Percentiles rank a stretch among this genome's conserved stretches.
These are phyloP conservation scores for Gaultheria prostrata DNA, from an alignment of 148 eudicot species.

Conservation along the genomic window DNA sequence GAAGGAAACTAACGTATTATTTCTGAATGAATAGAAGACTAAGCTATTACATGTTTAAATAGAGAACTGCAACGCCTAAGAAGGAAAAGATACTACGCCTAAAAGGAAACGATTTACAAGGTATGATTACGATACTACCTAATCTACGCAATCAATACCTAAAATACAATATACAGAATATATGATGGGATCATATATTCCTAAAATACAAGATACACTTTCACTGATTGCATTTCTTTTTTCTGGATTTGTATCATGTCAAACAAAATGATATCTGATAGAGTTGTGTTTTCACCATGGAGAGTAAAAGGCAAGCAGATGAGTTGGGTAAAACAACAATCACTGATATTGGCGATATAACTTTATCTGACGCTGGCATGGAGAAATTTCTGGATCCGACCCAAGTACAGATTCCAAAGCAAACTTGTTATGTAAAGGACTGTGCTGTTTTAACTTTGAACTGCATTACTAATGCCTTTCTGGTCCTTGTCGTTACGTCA, in stretches of 20 bases:
- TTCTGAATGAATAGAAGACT: no score
- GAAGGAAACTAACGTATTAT: no score
- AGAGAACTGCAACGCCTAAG: no score
- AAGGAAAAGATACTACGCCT: no score
- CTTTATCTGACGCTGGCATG: neutral
- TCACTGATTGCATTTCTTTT: neutral
- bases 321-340: neutral
- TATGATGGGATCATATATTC: no score
- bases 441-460: neutral
- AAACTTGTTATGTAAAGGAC: neutral
- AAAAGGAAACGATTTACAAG: no score
- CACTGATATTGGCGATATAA: neutral
- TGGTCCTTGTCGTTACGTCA: neutral
- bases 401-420: neutral
- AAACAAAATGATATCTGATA: neutral
- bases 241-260: neutral
- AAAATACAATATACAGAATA: no score
- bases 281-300: neutral
- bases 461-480: neutral
- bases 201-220: no score
- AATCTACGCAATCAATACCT: no score
- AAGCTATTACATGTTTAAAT: no score
- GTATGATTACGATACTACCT: no score
- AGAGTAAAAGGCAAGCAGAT: neutral
- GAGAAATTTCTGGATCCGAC: slow-evolving; percentile 1